These are phyloP conservation scores for Leccinum variabile DNA, from an alignment of 1,284 basidiomycete species.

Conservation along the genomic window DNA sequence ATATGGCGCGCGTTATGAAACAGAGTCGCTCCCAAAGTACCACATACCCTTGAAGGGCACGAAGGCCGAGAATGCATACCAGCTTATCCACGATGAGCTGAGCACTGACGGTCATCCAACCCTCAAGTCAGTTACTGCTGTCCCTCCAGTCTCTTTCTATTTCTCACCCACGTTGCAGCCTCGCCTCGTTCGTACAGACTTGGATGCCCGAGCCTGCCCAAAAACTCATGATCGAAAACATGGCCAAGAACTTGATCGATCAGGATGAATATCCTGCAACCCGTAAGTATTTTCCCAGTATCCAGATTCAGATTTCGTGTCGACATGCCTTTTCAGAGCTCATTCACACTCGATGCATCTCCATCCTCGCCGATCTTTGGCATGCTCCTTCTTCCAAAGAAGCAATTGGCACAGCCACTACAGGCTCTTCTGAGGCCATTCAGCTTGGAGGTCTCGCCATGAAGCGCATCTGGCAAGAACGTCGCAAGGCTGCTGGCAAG, in stretches of 20 bases:
- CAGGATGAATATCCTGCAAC: constrained; percentile 91
- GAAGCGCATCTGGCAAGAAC: constrained; percentile 93
- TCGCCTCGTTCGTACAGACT: constrained; percentile 79
- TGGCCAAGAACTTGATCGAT: constrained; percentile 89
- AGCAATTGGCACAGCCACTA: constrained; percentile 90
- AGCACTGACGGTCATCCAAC: constrained; percentile 62
- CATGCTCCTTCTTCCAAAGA: constrained; percentile 74
- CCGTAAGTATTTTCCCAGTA: constrained; percentile 42
- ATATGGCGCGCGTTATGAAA: constrained; percentile 68
- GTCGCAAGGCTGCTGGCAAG: constrained; percentile 84
- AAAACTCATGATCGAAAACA: constrained; percentile 79
- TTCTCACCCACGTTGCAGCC: constrained; percentile 70
- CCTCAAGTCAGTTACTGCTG: constrained; percentile 41
- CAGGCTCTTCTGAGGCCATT: constrained; percentile 91
- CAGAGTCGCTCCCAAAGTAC: constrained; percentile 65
- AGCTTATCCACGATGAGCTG: constrained; percentile 85
- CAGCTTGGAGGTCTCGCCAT: constrained; percentile 93
- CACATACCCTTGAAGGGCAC: constrained; percentile 62
- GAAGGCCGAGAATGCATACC: constrained; percentile 62
- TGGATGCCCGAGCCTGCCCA: constrained; percentile 67
- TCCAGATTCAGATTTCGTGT: neutral
- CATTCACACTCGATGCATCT: constrained; percentile 80
- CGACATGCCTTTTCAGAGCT: constrained; percentile 44
- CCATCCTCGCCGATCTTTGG: constrained; percentile 92
- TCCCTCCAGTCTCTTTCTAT: neutral